Base-by-base conservation (phyloP, 345 rosid species). In the Isatis tinctoria region DNA sequence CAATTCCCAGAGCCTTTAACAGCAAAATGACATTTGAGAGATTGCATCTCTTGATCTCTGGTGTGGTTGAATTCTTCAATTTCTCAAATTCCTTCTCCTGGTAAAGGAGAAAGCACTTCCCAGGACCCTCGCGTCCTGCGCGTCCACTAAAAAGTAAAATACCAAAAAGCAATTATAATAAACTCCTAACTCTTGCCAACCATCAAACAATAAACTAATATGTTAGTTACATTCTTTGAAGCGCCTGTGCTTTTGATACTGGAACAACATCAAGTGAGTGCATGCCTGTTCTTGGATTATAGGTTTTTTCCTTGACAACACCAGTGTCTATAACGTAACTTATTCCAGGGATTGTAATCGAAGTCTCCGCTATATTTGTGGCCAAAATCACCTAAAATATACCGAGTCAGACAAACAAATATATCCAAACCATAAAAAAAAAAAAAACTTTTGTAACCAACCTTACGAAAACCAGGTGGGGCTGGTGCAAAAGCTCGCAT, bases 51-150 rank as follows among this genome's bases (percentile, higher is more conserved):
- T 90, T 91, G 79, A 92, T 94, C 84, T 94, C 97, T 51, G 98
- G 96, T 77, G 82, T 86, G 3, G 96, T 88, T 40, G 97, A 90
- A 83, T 90, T 92, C 78, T 88, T 96, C 52, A 94, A 87, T 75
- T 90, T 91, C 83, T 82, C 96, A 80, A 90, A 94, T 81, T 94
- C 96, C 33, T 78, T 81, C 82, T 94, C 95, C 5, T 87, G 93
- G 76, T 91, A 94, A 57, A 94, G 95, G 59, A 95, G 93, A 67
- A 91, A 94, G 79, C 96, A 94, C 73, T 91, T 91, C 65, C 97
- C 98, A 41, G 93, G 96, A 62, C 91, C 92, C 80, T 89, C 97
- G 71, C 96, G 97, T 62, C 98, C 98, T 65, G 98, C 96, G n/a
- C 93, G 95, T 47, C 98, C 98, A 83, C 97, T 91, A n/a, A n/a